Evolutionary conservation across 1,284 basidiomycete species (phyloP).

Genomic region (Coniferiporia weirii): DNA sequence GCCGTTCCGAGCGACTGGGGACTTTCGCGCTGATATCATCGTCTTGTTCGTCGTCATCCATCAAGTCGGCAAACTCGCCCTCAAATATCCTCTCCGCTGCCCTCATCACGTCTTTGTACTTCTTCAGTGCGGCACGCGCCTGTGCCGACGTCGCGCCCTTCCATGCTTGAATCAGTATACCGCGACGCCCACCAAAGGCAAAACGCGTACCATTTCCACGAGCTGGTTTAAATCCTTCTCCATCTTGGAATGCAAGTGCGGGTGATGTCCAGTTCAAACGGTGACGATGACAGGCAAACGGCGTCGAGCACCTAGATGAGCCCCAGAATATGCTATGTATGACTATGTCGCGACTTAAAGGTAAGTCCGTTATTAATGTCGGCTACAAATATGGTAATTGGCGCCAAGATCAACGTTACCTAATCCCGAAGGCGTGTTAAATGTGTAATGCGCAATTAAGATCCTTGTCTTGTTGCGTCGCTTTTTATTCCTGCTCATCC

Average conservation of each 20-base stretch:
- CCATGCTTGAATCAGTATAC: not conserved
- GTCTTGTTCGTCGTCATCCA: slow-evolving; percentile 32
- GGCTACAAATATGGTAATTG: too few relatives aligned
- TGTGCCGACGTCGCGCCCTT: slow-evolving; percentile 19
- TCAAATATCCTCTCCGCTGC: slow-evolving; percentile 84
- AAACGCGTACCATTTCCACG: slow-evolving; percentile 19
- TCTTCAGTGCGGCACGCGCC: slow-evolving; percentile 18
- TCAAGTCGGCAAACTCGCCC: slow-evolving; percentile 72
- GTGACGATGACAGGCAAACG: not conserved
- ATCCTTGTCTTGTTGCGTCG: too few relatives aligned
- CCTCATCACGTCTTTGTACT: slow-evolving; percentile 35
- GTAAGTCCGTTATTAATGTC: too few relatives aligned
- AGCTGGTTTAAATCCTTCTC: slow-evolving; percentile 19
- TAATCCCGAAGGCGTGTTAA: too few relatives aligned
- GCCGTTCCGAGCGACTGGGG: slow-evolving; percentile 24
- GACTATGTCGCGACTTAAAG: too few relatives aligned
- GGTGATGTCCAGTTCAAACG: not conserved
- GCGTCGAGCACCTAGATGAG: not conserved
- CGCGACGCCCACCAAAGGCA: not conserved
- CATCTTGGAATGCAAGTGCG: slow-evolving; percentile 3
- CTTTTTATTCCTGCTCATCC: too few relatives aligned
- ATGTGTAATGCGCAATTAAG: too few relatives aligned
- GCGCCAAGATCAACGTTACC: too few relatives aligned
- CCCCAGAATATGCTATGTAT: not conserved
- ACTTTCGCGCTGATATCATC: slow-evolving; percentile 22